A percentile compares a stretch with the other conserved stretches of the same genome.
Conservation (phyloP, 805 yeast species). For the Candida tallmaniae region DNA sequence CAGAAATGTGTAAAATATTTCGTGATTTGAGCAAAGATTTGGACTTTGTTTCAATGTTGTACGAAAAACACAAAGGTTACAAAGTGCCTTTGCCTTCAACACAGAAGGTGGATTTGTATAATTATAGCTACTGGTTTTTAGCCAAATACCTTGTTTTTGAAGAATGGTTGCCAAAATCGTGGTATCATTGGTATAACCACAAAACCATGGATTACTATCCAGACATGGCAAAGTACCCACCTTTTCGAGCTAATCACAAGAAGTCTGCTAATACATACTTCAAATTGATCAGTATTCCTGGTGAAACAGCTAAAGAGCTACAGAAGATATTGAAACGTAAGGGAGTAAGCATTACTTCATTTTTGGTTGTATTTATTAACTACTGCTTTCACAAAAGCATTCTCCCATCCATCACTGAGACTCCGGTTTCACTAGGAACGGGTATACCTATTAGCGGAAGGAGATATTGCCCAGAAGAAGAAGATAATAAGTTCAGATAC, state of each 20-base stretch:
- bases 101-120: background rate
- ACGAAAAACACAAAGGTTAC: background rate
- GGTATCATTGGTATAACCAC: constrained; percentile 2
- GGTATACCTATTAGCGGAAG: constrained; percentile 8
- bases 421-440: background rate
- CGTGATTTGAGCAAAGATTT: background rate
- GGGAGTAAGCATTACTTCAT: constrained; percentile 8
- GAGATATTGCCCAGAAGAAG: constrained; percentile 5
- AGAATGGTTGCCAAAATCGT: background rate
- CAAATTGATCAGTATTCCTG: constrained; percentile 2
- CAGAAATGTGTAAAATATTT: background rate
- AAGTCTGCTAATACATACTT: background rate
- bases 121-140: background rate
- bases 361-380: constrained; percentile 7
- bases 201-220: constrained; percentile 5
- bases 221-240: constrained; percentile 5
- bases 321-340: constrained; percentile 1
- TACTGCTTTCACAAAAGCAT: constrained; percentile 9
- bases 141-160: background rate
- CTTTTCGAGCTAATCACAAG: background rate
- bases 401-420: background rate
- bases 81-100: background rate
- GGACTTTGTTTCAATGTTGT: background rate
- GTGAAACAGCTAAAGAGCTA: background rate
- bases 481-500: constrained; percentile 1